Percentiles rank a stretch among this genome's conserved stretches.
Evolutionary conservation across 2,329 filamentous ascomycete genomes (phyloP).

Genomic region (Neonectria magnoliae): DNA sequence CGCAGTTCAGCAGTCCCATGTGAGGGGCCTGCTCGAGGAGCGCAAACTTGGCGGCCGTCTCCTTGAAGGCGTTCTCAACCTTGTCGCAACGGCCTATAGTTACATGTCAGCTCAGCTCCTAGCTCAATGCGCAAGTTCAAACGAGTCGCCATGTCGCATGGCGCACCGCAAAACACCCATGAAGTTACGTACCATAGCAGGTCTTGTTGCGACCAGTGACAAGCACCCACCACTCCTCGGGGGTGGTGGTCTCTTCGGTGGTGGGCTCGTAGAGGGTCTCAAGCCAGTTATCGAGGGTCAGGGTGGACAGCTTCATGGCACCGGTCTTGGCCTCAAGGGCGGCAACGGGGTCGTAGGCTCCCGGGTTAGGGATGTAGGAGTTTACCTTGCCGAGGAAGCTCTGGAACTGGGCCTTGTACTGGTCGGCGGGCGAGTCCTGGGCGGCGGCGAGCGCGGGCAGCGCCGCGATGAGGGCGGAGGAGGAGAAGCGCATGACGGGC

Average conservation of each 20-base stretch:
- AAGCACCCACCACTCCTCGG: constrained; percentile 81
- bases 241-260: constrained; percentile 65
- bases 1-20: constrained; percentile 77
- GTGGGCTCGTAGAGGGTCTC: constrained; percentile 72
- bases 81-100: constrained; percentile 69
- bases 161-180: constrained; percentile 4
- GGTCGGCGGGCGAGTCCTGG: constrained; percentile 60
- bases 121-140: constrained; percentile 7
- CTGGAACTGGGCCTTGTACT: constrained; percentile 72
- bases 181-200: constrained; percentile 67
- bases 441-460: constrained; percentile 67
- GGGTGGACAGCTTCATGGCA: constrained; percentile 56
- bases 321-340: constrained; percentile 54
- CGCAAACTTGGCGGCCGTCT: constrained; percentile 72
- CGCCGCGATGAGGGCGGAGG: constrained; percentile 59
- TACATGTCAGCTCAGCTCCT: constrained; percentile 32
- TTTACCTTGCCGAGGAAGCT: constrained; percentile 70
- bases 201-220: constrained; percentile 82
- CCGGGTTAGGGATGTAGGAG: constrained; percentile 62
- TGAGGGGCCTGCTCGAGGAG: constrained; percentile 70
- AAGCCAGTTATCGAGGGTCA: constrained; percentile 78
- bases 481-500: constrained; percentile 66
- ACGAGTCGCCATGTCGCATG: constrained; percentile 9
- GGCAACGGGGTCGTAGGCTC: constrained; percentile 52
- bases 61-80: constrained; percentile 73